phyloP scores from a whole-genome alignment of 257 asterid genomes.

The Datura wrightii region DNA sequence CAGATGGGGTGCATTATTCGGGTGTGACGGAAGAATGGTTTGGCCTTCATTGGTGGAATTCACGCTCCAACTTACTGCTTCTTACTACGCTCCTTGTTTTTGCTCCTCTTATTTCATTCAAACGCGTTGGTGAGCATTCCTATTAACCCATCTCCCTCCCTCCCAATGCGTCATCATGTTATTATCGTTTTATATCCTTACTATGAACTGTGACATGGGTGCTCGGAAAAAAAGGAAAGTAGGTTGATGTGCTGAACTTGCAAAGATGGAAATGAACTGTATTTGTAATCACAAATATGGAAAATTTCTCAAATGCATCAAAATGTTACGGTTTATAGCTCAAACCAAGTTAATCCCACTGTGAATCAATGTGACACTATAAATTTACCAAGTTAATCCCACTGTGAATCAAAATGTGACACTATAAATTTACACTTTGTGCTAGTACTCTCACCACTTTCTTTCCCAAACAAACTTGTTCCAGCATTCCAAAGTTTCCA shows the following conservation, averaged over 20 bases:
- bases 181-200: background rate
- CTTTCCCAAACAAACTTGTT: background rate
- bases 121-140: constrained; percentile 72
- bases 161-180: background rate
- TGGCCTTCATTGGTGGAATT: constrained; percentile 86
- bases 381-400: background rate
- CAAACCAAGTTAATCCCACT: background rate
- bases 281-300: background rate
- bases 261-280: background rate
- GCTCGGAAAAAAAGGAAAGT: background rate
- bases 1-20: constrained; percentile 79
- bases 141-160: background rate
- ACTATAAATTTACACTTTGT: background rate
- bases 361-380: background rate
- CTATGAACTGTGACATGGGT: background rate
- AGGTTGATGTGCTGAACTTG: background rate
- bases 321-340: background rate
- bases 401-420: background rate
- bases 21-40: constrained; percentile 95
- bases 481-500: background rate
- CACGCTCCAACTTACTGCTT: constrained; percentile 65
- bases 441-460: background rate
- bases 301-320: background rate
- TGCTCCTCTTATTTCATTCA: constrained; percentile 75
- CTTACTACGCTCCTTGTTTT: constrained; percentile 68